Percentiles rank a stretch among this genome's conserved stretches.
Conservation (phyloP, 2,329 filamentous ascomycete genomes). For the Diaporthe sp. region DNA sequence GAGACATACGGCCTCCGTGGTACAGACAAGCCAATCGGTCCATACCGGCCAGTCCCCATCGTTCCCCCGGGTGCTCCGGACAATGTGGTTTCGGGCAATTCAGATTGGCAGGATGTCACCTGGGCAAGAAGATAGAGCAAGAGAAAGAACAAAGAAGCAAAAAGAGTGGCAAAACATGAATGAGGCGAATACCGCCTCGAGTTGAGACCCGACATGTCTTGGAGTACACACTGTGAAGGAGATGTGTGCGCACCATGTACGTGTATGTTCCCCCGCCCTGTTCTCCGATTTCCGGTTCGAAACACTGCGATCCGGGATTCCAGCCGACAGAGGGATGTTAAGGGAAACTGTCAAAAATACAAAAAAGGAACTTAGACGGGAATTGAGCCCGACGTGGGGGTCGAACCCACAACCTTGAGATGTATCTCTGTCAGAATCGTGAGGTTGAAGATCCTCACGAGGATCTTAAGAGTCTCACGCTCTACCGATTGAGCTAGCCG, state of each 20-base stretch:
- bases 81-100: neutral
- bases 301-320: no score
- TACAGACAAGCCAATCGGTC: neutral
- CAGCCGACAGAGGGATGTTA: no score
- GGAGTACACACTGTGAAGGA: no score
- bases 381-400: constrained; percentile 39
- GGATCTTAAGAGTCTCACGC: constrained; percentile 81
- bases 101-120: neutral
- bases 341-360: neutral
- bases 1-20: neutral
- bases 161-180: neutral
- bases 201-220: no score
- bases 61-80: neutral
- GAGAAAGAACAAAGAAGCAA: neutral
- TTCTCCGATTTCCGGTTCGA: no score
- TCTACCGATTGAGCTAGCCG: constrained; percentile 79
- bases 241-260: no score
- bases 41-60: constrained; percentile 7
- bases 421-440: constrained; percentile 31
- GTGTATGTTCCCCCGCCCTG: no score
- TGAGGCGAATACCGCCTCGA: neutral
- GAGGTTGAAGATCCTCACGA: constrained; percentile 14
- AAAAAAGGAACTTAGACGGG: neutral
- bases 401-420: constrained; percentile 40
- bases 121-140: neutral